Evolutionary conservation across 2,329 filamentous ascomycete species (phyloP).

Genomic region (Epichloe typhina): DNA sequence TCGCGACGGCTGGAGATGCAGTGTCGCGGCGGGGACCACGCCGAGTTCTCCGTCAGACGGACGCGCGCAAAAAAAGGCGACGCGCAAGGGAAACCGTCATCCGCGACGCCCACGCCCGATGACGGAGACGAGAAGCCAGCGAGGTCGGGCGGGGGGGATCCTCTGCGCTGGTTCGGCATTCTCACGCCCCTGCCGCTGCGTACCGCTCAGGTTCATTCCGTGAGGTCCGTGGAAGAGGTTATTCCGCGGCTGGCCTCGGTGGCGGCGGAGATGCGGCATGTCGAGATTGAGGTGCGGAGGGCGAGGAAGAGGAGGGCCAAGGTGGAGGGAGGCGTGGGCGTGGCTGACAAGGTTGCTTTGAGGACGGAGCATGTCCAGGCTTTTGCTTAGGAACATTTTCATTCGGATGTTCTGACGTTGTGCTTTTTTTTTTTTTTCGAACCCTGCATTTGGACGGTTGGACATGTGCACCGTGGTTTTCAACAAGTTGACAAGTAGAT

Average conservation of each 20-base stretch:
- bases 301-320: slow-evolving; percentile 42
- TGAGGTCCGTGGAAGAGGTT: slow-evolving; percentile 40
- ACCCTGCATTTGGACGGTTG: too few relatives aligned
- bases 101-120: background rate
- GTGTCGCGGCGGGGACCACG: background rate
- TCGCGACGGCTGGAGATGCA: slow-evolving; percentile 18
- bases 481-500: too few relatives aligned
- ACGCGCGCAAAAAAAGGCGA: background rate
- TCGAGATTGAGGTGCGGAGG: slow-evolving; percentile 57
- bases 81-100: background rate
- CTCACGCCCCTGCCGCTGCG: slow-evolving; percentile 39
- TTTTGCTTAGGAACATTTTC: background rate
- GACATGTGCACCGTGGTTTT: too few relatives aligned
- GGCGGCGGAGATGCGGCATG: slow-evolving; percentile 44
- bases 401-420: too few relatives aligned
- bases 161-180: slow-evolving; percentile 45
- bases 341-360: background rate
- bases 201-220: slow-evolving; percentile 45
- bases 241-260: slow-evolving; percentile 45
- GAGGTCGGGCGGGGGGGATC: slow-evolving; percentile 16
- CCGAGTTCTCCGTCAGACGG: background rate
- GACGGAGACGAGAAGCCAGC: background rate
- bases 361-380: background rate
- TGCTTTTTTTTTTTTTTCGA: too few relatives aligned
- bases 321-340: slow-evolving; percentile 17